Conservation (phyloP, 805 yeast genomes). For the Tetrapisispora phaffii region DNA sequence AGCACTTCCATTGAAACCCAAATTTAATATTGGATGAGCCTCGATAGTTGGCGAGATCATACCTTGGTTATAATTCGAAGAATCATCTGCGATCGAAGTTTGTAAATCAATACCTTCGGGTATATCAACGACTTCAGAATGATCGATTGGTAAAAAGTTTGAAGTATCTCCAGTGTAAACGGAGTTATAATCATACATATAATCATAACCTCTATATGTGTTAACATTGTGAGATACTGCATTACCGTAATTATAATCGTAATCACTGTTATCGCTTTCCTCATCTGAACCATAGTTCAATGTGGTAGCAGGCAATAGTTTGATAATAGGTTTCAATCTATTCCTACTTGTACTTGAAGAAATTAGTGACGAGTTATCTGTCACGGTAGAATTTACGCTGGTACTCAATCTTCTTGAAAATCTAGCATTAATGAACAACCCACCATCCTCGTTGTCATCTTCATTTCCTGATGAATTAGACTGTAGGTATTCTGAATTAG, state of each 20-base stretch:
- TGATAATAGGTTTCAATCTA: conserved; percentile 47
- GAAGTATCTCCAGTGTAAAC: conserved; percentile 50
- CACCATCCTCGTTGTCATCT: conserved; percentile 27
- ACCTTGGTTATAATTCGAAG: not conserved
- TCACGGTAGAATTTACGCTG: conserved; percentile 17
- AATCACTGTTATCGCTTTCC: conserved; percentile 34
- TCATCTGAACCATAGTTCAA: conserved; percentile 68
- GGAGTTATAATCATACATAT: conserved; percentile 70
- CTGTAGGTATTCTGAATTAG: conserved; percentile 4
- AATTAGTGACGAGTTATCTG: conserved; percentile 20
- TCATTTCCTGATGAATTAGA: conserved; percentile 16
- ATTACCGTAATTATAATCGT: conserved; percentile 35
- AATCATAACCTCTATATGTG: conserved; percentile 66
- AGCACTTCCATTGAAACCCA: not conserved
- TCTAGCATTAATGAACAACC: conserved; percentile 27
- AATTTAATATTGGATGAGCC: not conserved
- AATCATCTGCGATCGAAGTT: conserved; percentile 21
- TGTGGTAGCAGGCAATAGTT: conserved; percentile 75
- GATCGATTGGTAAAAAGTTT: conserved; percentile 27
- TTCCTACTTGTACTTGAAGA: conserved; percentile 11
- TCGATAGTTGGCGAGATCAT: not conserved
- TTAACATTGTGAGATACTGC: conserved; percentile 64
- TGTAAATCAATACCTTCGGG: conserved; percentile 28
- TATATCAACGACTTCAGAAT: conserved; percentile 29
- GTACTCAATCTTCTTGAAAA: conserved; percentile 23